Evolutionary conservation across 371 early-diverging fungal species (phyloP).

Genomic region (Mucor indicus): DNA sequence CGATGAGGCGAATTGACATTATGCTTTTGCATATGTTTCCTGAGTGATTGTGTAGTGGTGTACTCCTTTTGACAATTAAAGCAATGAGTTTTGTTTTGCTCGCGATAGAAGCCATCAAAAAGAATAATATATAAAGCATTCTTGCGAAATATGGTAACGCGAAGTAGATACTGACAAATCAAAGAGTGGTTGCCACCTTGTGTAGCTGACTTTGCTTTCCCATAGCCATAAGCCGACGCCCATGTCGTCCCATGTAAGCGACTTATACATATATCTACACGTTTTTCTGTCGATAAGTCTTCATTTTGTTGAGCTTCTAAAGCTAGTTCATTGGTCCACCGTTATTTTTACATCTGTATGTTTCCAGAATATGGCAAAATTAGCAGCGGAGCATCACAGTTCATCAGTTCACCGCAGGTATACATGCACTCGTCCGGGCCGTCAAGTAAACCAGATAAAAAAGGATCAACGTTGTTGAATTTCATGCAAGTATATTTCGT

Average conservation of each 20-base stretch:
- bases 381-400: no score
- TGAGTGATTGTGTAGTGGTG: constrained; percentile 6
- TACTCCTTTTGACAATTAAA: constrained; percentile 5
- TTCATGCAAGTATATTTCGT: no score
- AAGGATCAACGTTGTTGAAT: background rate
- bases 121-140: constrained; percentile 6
- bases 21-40: constrained; percentile 6
- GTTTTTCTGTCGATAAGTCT: constrained; percentile 9
- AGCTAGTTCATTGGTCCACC: constrained; percentile 15
- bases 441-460: background rate
- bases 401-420: background rate
- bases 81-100: constrained; percentile 10
- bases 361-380: no score
- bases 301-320: constrained; percentile 15
- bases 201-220: constrained; percentile 23
- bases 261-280: constrained; percentile 14
- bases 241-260: constrained; percentile 10
- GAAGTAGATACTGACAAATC: constrained; percentile 20
- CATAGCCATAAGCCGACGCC: constrained; percentile 20
- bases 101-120: background rate
- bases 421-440: background rate
- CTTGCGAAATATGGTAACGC: constrained; percentile 23
- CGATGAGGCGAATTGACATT: constrained; percentile 7
- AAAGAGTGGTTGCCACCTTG: constrained; percentile 15
- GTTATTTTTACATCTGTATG: no score